Evolutionary conservation across 257 asterid genomes (phyloP), one percentile per base, ranked within the genome.

Genomic region (Phtheirospermum japonicum): DNA sequence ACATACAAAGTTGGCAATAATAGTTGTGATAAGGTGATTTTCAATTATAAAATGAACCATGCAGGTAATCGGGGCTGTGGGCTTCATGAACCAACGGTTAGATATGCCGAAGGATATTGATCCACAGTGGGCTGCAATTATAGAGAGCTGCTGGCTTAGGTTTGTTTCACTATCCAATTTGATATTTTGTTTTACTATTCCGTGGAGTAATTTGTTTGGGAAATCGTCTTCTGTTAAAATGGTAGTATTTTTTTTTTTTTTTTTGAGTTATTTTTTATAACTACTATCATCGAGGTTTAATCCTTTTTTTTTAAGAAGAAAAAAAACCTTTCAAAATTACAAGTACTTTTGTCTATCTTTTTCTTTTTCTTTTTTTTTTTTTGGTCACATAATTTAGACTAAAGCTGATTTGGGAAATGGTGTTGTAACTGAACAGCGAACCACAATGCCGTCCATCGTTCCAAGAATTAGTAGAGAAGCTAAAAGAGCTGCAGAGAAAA

Each of bases 61-160:
- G 56, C 82, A 92, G 99, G 97, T 92, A 42, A 83, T 92, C 43
- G 97, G 94, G 66, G 96, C 97, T 45, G 97, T 92, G 73, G 99
- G 97, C n/a, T 92, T 92, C 79, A 92, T 92, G 97, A 79, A 89
- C 74, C 97, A 82, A 74, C 82, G 87, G 43, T 79, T 92, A 39
- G 96, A 92, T 57, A 79, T 89, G 61, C 99, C 99, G 23, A 68
- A 58, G 59, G 93, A 89, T 48, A 76, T 85, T 11, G 86, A 86
- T 68, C 86, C 93, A 3, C 81, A 82, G 58, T 92, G 97, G 97
- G 85, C 73, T 60, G 80, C 95, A 18, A 65, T 92, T 52, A 85
- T 89, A n/a, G 91, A 85, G 79, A 86, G 91, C 84, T 89, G 97
- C 75, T 92, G 95, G 96, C 82, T 70, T 28, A 83, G 85, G 99